phyloP scores from a whole-genome alignment of 805 yeast species.

The Hemisphaericaspora nanyangensis region DNA sequence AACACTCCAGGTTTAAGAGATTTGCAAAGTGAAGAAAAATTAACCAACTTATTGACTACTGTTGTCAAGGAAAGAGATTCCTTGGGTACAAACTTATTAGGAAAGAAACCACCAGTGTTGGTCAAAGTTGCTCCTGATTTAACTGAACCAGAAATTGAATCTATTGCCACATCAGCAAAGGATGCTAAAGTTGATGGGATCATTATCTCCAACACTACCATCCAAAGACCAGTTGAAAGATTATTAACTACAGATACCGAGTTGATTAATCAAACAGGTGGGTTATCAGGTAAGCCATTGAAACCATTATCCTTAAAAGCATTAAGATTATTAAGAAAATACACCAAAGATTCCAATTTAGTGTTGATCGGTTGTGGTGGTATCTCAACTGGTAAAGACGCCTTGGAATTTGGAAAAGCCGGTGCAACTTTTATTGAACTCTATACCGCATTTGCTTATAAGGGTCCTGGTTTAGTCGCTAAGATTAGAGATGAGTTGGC shows the following conservation, averaged over 20 bases:
- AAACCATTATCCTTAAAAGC: constrained; percentile 77
- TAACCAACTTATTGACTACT: constrained; percentile 60
- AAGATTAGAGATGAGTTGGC: constrained; percentile 41
- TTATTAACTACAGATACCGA: constrained; percentile 46
- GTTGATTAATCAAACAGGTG: constrained; percentile 66
- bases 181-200: constrained; percentile 83
- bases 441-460: constrained; percentile 87
- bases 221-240: constrained; percentile 63
- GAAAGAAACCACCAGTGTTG: constrained; percentile 67
- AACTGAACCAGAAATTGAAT: constrained; percentile 70
- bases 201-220: constrained; percentile 87
- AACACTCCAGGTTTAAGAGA: constrained; percentile 94
- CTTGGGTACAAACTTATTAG: constrained; percentile 38
- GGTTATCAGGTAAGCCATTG: constrained; percentile 88
- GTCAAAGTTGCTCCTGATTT: constrained; percentile 96
- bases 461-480: constrained; percentile 79
- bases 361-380: constrained; percentile 95
- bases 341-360: constrained; percentile 68
- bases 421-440: constrained; percentile 89
- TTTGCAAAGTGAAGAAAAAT: constrained; percentile 72
- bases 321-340: constrained; percentile 63
- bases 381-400: constrained; percentile 81
- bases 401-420: constrained; percentile 84
- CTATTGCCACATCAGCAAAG: constrained; percentile 79
- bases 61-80: constrained; percentile 61